Evolutionary conservation across 2,329 filamentous ascomycete species (phyloP).

Genomic region (Aureobasidium melanogenum): DNA sequence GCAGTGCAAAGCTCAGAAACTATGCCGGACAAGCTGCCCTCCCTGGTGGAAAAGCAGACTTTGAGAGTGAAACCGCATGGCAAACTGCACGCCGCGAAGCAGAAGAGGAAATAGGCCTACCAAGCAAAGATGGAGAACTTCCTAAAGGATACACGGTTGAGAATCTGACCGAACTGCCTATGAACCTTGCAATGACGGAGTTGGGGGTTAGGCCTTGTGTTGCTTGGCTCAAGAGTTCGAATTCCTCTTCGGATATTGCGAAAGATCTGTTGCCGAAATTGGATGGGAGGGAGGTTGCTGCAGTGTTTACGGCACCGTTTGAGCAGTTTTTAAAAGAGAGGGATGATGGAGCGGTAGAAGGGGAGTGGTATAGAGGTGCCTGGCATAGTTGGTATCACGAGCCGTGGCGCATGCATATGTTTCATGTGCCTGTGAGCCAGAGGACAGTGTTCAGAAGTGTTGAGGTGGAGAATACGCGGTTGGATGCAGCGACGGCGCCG

Average conservation of each 20-base stretch:
- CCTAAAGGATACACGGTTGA: conserved; percentile 75
- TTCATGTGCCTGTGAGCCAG: conserved; percentile 67
- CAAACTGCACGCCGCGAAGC: conserved; percentile 84
- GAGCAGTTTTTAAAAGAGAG: conserved; percentile 63
- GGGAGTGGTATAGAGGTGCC: conserved; percentile 73
- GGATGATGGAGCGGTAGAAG: conserved; percentile 45
- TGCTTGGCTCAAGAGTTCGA: conserved; percentile 53
- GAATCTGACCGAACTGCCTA: conserved; percentile 74
- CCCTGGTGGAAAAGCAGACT: conserved; percentile 61
- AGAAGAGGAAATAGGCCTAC: conserved; percentile 85
- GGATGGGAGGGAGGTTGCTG: conserved; percentile 84
- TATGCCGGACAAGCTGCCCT: conserved; percentile 81
- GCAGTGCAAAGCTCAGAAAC: conserved; percentile 49
- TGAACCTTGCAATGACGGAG: conserved; percentile 42
- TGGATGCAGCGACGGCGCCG: conserved; percentile 11
- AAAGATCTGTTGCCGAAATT: conserved; percentile 54
- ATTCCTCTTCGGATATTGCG: conserved; percentile 44
- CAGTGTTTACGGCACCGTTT: conserved; percentile 85
- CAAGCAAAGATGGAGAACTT: conserved; percentile 58
- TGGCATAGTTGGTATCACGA: conserved; percentile 74
- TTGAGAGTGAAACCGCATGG: conserved; percentile 50
- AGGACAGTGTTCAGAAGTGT: conserved; percentile 10
- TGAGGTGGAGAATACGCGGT: neutral
- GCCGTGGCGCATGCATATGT: conserved; percentile 85
- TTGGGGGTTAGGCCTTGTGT: conserved; percentile 42